These are phyloP conservation scores for Phytophthora pseudosyringae DNA, from an alignment of 352 stramenopile species.

Conservation along the genomic window DNA sequence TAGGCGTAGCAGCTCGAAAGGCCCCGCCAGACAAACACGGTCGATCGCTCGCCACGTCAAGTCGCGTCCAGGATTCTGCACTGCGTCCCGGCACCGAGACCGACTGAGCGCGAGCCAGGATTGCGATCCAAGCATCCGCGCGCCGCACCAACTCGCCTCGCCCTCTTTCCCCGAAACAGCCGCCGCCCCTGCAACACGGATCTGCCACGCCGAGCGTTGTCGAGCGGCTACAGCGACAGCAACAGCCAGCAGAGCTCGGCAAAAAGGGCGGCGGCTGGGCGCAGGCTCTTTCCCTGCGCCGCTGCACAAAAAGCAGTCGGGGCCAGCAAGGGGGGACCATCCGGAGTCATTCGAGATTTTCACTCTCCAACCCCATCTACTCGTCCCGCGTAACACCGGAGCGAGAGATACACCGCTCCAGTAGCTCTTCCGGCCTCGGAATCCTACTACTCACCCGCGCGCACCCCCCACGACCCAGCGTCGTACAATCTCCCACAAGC, in stretches of 20 bases:
- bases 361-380: constrained; percentile 47
- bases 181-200: neutral
- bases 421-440: constrained; percentile 50
- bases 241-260: constrained; percentile 22
- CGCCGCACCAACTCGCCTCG: constrained; percentile 4
- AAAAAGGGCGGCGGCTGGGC: constrained; percentile 18
- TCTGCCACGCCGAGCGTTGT: neutral
- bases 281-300: constrained; percentile 36
- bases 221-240: constrained; percentile 2
- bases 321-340: constrained; percentile 33
- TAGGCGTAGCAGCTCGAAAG: constrained; percentile 6
- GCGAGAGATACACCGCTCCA: constrained; percentile 48
- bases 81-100: too few species aligned
- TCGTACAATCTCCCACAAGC: constrained; percentile 40
- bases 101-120: neutral
- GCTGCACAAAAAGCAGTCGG: constrained; percentile 35
- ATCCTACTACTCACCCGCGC: constrained; percentile 40
- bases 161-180: constrained; percentile 27
- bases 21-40: constrained; percentile 20
- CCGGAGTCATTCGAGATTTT: constrained; percentile 47
- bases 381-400: constrained; percentile 41
- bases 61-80: constrained; percentile 33
- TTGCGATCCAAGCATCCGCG: constrained; percentile 3
- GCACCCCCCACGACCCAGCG: constrained; percentile 36
- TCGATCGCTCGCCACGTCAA: constrained; percentile 32